Evolutionary conservation across 2,329 filamentous ascomycete genomes (phyloP).

Genomic region (Neopestalotiopsis rosae): DNA sequence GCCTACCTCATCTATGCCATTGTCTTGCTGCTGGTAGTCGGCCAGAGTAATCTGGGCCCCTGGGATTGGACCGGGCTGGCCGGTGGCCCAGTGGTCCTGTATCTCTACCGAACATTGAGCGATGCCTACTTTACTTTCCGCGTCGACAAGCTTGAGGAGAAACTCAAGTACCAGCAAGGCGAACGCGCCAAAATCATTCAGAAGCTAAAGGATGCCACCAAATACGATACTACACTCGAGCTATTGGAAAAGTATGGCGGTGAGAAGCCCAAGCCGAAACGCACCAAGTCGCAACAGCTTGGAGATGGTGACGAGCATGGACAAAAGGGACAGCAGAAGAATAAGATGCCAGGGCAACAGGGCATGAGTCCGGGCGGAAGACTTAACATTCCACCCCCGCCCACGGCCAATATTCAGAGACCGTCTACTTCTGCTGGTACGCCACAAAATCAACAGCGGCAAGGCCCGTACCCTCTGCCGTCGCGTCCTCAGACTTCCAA

Average conservation of each 20-base stretch:
- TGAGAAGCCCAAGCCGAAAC: conserved; percentile 52
- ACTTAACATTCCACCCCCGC: conserved; percentile 60
- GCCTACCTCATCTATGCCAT: conserved; percentile 88
- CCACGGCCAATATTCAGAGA: conserved; percentile 67
- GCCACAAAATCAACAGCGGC: conserved; percentile 31
- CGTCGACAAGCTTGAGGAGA: conserved; percentile 69
- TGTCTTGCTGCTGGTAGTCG: conserved; percentile 83
- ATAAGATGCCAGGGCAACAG: conserved; percentile 29
- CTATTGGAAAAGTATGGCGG: conserved; percentile 93
- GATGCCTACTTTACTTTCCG: conserved; percentile 81
- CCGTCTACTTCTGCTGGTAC: conserved; percentile 35
- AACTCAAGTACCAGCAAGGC: conserved; percentile 76
- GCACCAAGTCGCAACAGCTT: conserved; percentile 35
- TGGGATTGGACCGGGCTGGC: conserved; percentile 80
- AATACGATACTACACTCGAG: conserved; percentile 93
- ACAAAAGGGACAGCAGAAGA: conserved; percentile 31
- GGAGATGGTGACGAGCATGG: conserved; percentile 26
- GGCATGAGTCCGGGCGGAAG: conserved; percentile 39
- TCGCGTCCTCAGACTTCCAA: conserved; percentile 23
- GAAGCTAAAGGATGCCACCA: conserved; percentile 92
- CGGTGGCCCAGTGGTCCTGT: conserved; percentile 84
- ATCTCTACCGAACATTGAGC: conserved; percentile 69
- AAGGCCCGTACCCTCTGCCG: conserved; percentile 1
- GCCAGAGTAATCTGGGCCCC: conserved; percentile 77
- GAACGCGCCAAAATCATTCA: conserved; percentile 89